These are phyloP conservation scores for Nigrospora sphaerica DNA, from an alignment of 2,329 filamentous ascomycete species.

Conservation along the genomic window DNA sequence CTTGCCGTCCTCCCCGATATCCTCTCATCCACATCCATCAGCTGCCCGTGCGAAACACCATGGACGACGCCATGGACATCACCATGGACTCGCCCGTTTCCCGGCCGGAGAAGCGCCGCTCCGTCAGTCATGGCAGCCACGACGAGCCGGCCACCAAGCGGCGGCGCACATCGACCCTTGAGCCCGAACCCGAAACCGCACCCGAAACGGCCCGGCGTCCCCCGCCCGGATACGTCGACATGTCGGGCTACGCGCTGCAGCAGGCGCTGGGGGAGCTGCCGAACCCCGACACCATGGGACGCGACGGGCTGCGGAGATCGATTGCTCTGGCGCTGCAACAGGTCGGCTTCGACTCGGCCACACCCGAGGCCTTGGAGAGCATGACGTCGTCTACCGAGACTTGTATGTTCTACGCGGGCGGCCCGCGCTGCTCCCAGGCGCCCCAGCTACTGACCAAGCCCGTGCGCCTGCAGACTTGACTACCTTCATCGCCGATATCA, in stretches of 20 bases:
- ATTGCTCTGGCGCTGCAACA: conserved; percentile 49
- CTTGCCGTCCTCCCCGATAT: neutral
- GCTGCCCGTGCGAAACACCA: no score
- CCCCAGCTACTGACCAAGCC: no score
- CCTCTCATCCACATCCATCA: neutral
- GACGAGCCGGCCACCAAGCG: conserved; percentile 12
- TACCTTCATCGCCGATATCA: conserved; percentile 40
- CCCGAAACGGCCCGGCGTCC: neutral
- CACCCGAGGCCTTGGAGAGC: conserved; percentile 50
- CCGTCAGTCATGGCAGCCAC: conserved; percentile 8
- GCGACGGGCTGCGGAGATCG: conserved; percentile 42
- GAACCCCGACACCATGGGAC: conserved; percentile 24
- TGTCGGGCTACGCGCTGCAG: neutral
- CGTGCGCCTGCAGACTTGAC: conserved; percentile 33
- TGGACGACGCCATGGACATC: neutral
- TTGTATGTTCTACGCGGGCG: conserved; percentile 34
- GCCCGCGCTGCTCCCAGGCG: neutral
- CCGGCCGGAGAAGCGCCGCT: conserved; percentile 14
- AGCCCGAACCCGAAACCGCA: conserved; percentile 8
- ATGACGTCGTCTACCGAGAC: conserved; percentile 48
- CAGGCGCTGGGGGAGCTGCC: conserved; percentile 12
- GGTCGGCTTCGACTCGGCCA: conserved; percentile 50
- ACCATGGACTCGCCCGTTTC: conserved; percentile 1
- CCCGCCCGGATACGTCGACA: conserved; percentile 1
- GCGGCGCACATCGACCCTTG: conserved; percentile 13